Percentiles rank a stretch among this genome's conserved stretches.
Conservation (phyloP, 129 eudicot genomes). For the Erigeron canadensis region DNA sequence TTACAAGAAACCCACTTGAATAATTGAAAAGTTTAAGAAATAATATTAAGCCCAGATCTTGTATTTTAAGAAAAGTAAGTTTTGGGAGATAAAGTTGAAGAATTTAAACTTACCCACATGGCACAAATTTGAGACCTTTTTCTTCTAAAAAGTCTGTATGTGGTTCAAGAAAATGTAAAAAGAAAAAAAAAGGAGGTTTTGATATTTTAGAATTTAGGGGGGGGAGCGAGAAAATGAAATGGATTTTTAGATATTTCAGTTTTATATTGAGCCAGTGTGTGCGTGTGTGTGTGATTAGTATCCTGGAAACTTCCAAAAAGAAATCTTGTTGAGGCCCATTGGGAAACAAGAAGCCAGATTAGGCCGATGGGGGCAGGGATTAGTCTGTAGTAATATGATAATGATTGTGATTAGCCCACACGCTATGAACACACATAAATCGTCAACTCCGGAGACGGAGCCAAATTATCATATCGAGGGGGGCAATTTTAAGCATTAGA, state of each 20-base stretch:
- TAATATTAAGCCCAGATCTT: constrained; percentile 30
- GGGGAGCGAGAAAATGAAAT: neutral
- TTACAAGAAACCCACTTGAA: constrained; percentile 39
- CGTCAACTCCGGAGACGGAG: neutral
- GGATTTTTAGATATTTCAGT: neutral
- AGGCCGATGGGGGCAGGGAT: no score
- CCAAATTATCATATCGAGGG: neutral
- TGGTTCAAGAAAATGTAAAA: neutral
- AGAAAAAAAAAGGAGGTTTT: neutral
- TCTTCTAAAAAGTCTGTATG: neutral
- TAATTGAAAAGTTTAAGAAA: neutral
- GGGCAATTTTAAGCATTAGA: no score
- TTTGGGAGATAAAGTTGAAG: constrained; percentile 19
- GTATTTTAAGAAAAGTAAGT: constrained; percentile 11
- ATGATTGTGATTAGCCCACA: neutral
- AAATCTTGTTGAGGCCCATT: neutral
- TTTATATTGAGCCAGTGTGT: neutral
- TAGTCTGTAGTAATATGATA: neutral
- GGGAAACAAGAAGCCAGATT: no score
- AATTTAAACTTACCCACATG: neutral
- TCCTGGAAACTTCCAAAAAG: neutral
- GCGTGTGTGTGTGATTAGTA: neutral
- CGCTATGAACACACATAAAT: neutral
- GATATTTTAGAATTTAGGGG: neutral
- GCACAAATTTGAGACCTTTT: no score